Evolutionary conservation across 2,329 filamentous ascomycete genomes (phyloP), one percentile per base, ranked within the genome.

Genomic region (Beauveria australis): DNA sequence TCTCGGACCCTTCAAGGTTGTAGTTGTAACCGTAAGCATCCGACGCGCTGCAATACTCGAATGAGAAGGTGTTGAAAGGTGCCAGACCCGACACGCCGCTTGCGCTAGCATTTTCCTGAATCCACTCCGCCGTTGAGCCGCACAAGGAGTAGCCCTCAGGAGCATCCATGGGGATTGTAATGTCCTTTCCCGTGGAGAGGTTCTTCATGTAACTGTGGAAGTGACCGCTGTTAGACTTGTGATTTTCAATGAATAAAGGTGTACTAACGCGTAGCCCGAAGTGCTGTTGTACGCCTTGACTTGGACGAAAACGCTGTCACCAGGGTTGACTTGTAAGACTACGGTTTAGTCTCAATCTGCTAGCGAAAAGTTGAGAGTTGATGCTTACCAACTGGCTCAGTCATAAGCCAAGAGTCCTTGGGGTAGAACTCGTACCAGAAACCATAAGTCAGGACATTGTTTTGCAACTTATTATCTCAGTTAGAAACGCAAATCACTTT

Each of bases 351-450:
- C n/a, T 22, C 8, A 3, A 10, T 33, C 18, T 12, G 4, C 10
- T 18, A 7, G 10, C 2, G 12, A 18, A 22, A 26, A 16, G 12
- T 37, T 37, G 5, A 26, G 44, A 5, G 3, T 19, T 7, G n/a
- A 5, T 44, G 41, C 40, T 28, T 19, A 55, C 53, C 40, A 5
- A 19, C 24, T 24, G 53, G 53, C 16, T 54, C 22, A 16, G 26
- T 14, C 53, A 54, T 14, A 19, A 54, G 53, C 53, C 26, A 44
- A 19, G 53, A 54, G 2, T 8, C 5, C 1, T 14, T 22, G 2
- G 53, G 53, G 53, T 44, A 54, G n/a, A 54, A 54, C 18, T 54
- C 53, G 40, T 54, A 54, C 53, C 53, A 54, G 40, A 54, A 54
- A 2, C 53, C 53, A n/a, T 54, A 54, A 6, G 40, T 54, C 4